Base-by-base conservation (phyloP, 176 grass and related monocot genomes). In the Paspalum vaginatum region DNA sequence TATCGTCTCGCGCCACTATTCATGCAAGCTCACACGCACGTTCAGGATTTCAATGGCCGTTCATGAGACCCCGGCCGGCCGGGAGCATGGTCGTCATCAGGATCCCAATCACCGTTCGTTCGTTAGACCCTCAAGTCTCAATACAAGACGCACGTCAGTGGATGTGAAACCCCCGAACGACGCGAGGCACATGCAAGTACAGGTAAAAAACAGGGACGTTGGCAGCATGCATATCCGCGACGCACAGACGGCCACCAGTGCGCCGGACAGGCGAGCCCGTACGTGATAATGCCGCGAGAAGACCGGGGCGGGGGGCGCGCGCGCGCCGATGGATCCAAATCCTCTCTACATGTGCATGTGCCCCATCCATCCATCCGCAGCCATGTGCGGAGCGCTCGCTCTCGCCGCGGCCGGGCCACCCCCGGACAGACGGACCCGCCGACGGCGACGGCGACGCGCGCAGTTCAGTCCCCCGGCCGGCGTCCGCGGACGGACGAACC, bases 301-400 rank as follows among this genome's bases (percentile, higher is more conserved):
- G 78, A 74, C 43, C 40, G 45, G 43, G 60, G 59, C 37, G 45
- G n/a, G n/a, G n/a, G n/a, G n/a, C n/a, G n/a, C n/a, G n/a, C 24
- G 61, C 61, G 11, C 4, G 12, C 18, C 4, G 26, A 21, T 81
- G n/a, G n/a, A n/a, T n/a, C 78, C 62, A 81, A 53, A 61, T 26
- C 1, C 11, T 44, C n/a, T 50, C 42, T 53, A 43, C 84, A 68
- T 72, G 47, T 55, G 75, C 5, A 45, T 61, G 58, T 16, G 59
- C 72, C 21, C 56, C 44, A 56, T 18, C 18, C 22, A n/a, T n/a
- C n/a, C n/a, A n/a, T n/a, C n/a, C n/a, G 81, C 51, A 18, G 54
- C 87, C 87, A 89, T 85, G 85, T 82, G 72, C 46, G 37, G 43
- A 8, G 78, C 45, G 81, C 52, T 81, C 17, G 41, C 21, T 15